Percentiles rank a stretch among this genome's conserved stretches.
Evolutionary conservation across 1,284 basidiomycete genomes (phyloP).

Genomic region (Melampsora larici-populina): DNA sequence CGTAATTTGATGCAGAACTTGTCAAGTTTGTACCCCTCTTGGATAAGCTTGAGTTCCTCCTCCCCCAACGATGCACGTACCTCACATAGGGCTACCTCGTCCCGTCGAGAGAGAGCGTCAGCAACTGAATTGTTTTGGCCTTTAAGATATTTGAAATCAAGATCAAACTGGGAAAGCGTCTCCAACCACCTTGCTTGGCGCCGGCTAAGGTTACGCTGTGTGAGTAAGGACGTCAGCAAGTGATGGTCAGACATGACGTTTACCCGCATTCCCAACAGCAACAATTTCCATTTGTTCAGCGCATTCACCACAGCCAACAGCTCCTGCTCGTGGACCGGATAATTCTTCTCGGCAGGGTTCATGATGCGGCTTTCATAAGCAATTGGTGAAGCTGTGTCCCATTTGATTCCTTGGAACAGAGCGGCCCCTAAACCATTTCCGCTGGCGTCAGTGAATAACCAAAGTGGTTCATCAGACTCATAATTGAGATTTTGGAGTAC

Average conservation of each 20-base stretch:
- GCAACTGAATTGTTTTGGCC: neutral
- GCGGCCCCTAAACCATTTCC: slow-evolving; percentile 30
- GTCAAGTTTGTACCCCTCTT: neutral
- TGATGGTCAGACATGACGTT: too few species aligned
- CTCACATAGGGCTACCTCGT: neutral
- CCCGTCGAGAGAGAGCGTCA: neutral
- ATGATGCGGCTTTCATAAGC: slow-evolving; percentile 40
- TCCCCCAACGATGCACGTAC: neutral
- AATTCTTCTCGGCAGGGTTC: slow-evolving; percentile 43
- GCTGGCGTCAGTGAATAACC: slow-evolving; percentile 41
- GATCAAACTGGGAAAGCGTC: neutral
- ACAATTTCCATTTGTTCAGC: neutral
- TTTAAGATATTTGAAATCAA: neutral
- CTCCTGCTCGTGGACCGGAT: too few species aligned
- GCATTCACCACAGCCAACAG: slow-evolving; percentile 7
- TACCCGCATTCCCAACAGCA: too few species aligned
- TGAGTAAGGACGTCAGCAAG: neutral
- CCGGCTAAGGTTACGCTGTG: neutral
- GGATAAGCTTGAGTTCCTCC: neutral
- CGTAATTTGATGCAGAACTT: too few species aligned
- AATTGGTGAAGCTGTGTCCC: too few species aligned
- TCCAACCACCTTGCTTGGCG: neutral
- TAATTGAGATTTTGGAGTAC: slow-evolving; percentile 53
- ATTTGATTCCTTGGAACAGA: too few species aligned
- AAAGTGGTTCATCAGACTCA: slow-evolving; percentile 44